A percentile compares a stretch with the other conserved stretches of the same genome.
Evolutionary conservation across 805 yeast genomes (phyloP).

Genomic region (Scheffersomyces stipitis): DNA sequence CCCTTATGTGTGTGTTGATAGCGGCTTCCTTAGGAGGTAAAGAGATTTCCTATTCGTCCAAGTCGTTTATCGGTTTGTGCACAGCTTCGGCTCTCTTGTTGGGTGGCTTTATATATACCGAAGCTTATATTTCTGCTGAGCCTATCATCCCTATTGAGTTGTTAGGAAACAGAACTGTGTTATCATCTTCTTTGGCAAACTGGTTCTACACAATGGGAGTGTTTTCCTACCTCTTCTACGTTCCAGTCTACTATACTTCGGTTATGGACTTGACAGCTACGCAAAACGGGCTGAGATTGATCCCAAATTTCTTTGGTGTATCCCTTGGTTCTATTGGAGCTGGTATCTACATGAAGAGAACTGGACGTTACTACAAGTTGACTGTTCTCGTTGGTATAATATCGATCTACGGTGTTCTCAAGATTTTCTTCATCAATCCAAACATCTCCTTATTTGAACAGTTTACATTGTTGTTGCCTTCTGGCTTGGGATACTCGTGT

Average conservation of each 20-base stretch:
- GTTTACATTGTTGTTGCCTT: conserved; percentile 45
- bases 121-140: conserved; percentile 51
- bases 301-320: conserved; percentile 70
- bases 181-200: conserved; percentile 64
- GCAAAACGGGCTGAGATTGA: conserved; percentile 54
- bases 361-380: conserved; percentile 62
- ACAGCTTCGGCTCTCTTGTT: conserved; percentile 33
- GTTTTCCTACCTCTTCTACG: conserved; percentile 62
- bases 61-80: conserved; percentile 35
- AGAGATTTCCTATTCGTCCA: conserved; percentile 47
- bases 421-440: conserved; percentile 32
- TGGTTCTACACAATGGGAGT: conserved; percentile 71
- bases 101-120: conserved; percentile 50
- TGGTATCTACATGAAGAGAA: conserved; percentile 64
- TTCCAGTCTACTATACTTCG: conserved; percentile 66
- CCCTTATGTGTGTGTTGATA: conserved; percentile 58
- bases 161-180: conserved; percentile 56
- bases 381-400: conserved; percentile 42
- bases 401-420: conserved; percentile 47
- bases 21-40: conserved; percentile 69
- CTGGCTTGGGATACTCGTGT: conserved; percentile 67
- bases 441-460: conserved; percentile 36
- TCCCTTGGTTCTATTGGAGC: conserved; percentile 65
- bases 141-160: conserved; percentile 70
- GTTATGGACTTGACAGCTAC: conserved; percentile 55